Percentiles rank a stretch among this genome's conserved stretches.
phyloP scores from a whole-genome alignment of 78 protist genomes.

The Dictyostelium firmibasis region DNA sequence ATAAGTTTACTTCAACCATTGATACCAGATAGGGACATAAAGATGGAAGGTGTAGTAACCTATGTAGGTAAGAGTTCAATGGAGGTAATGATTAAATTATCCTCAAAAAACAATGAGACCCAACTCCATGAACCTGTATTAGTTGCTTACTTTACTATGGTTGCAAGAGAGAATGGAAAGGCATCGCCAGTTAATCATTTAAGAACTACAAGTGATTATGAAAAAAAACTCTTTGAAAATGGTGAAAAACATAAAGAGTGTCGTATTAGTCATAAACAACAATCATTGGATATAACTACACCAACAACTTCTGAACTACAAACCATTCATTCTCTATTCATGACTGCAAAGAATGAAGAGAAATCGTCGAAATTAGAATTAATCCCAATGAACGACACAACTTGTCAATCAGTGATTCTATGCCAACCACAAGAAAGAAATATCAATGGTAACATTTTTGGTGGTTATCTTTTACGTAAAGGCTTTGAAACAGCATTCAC shows the following conservation, averaged over 20 bases:
- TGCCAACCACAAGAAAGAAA: slow-evolving; percentile 83
- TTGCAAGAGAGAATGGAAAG: slow-evolving; percentile 54
- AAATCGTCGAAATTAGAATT: background rate
- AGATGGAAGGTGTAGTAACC: slow-evolving; percentile 76
- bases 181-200: slow-evolving; percentile 50
- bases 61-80: slow-evolving; percentile 77
- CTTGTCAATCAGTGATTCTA: slow-evolving; percentile 16
- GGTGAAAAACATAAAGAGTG: slow-evolving; percentile 51
- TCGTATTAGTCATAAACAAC: slow-evolving; percentile 2
- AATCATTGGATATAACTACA: slow-evolving; percentile 35
- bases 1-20: slow-evolving; percentile 61
- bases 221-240: slow-evolving; percentile 25
- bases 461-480: slow-evolving; percentile 76
- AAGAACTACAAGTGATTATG: background rate
- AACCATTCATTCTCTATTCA: slow-evolving; percentile 63
- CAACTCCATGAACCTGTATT: slow-evolving; percentile 40
- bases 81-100: slow-evolving; percentile 53
- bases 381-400: slow-evolving; percentile 52
- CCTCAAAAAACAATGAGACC: slow-evolving; percentile 22
- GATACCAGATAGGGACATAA: slow-evolving; percentile 61
- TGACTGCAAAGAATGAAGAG: background rate
- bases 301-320: slow-evolving; percentile 42
- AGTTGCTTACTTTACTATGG: slow-evolving; percentile 79
- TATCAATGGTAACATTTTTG: slow-evolving; percentile 76
- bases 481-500: slow-evolving; percentile 81